Evolutionary conservation across 2,329 filamentous ascomycete species (phyloP), one percentile per base, ranked within the genome.

Genomic region (Lasiodiplodia hormozganensis): DNA sequence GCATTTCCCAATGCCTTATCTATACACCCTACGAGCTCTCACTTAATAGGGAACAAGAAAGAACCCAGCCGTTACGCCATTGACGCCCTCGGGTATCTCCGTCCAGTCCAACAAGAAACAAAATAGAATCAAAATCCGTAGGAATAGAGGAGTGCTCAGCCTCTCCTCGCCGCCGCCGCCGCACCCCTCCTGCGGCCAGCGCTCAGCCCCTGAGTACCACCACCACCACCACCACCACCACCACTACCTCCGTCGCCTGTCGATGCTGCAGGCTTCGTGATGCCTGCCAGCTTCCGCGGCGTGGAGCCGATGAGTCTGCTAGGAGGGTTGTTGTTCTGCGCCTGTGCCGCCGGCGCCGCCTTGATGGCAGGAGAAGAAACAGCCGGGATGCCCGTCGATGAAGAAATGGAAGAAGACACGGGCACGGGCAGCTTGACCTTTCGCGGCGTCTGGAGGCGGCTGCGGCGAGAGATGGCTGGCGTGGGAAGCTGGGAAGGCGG

Each of bases 341-440:
- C 16, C 6, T 25, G 23, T 36, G 28, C 25, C 10, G 51, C 11
- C 14, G 52, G 18, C 16, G 52, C 18, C n/a, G 51, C 1, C 5
- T 25, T 38, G 11, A 34, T n/a, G n/a, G 31, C n/a, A 5, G 56
- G 12, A 11, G 56, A 16, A 14, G 36, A 12, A 8, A 23, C 40
- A 23, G 53, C 65, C 5, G 21, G 51, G 5, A 28, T 60, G n/a
- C n/a, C 40, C 2, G 40, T 47, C 2, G 43, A 47, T 4, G 43
- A 21, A 21, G 18, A n/a, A 18, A 36, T 12, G 12, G 66, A 52
- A 11, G 69, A 21, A 16, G 71, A 56, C 6, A 72, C 57, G 1
- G 70, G 69, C 7, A 74, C 73, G 2, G 77, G 76, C 2, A 80
- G 68, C 38, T 76, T 76, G 12, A 80, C 75, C 31, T 76, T 79